Conservation (phyloP, 2,329 filamentous ascomycete genomes). For the Cladosporium sp. region DNA sequence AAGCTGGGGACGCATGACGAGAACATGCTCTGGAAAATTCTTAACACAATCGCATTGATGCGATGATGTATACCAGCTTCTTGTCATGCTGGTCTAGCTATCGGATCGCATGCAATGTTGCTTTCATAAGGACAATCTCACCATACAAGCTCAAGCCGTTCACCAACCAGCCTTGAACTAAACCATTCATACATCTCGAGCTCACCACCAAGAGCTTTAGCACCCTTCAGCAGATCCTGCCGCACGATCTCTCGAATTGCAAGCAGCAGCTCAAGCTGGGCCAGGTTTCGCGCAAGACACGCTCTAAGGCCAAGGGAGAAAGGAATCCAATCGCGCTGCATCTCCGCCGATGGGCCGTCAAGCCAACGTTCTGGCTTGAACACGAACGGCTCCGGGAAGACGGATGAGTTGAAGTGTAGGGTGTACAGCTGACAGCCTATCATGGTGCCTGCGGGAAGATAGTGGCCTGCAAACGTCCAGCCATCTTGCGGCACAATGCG, state of each 20-base stretch:
- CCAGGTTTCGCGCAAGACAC: constrained; percentile 54
- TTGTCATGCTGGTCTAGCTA: too few species aligned
- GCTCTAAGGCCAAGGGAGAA: constrained; percentile 52
- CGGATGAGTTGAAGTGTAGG: constrained; percentile 47
- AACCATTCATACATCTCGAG: constrained; percentile 59
- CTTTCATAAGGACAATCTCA: not conserved
- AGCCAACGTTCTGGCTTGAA: constrained; percentile 55
- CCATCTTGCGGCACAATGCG: constrained; percentile 48
- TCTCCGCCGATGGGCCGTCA: constrained; percentile 36
- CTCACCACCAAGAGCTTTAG: constrained; percentile 41
- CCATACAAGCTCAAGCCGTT: constrained; percentile 47
- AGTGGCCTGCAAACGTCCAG: constrained; percentile 34
- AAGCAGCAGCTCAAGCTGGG: constrained; percentile 46
- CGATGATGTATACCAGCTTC: too few species aligned
- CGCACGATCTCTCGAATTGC: constrained; percentile 46
- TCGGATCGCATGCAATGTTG: too few species aligned
- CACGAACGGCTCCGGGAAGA: constrained; percentile 45
- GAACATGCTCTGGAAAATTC: too few species aligned
- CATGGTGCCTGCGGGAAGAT: constrained; percentile 44
- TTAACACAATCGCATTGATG: too few species aligned
- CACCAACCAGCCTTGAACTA: constrained; percentile 53
- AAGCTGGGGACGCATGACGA: too few species aligned
- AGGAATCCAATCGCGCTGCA: constrained; percentile 48
- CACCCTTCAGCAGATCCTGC: constrained; percentile 48
- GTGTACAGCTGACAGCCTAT: constrained; percentile 50